Evolutionary conservation across 2,329 filamentous ascomycete genomes (phyloP).

Genomic region (Colletotrichum orchidophilum): DNA sequence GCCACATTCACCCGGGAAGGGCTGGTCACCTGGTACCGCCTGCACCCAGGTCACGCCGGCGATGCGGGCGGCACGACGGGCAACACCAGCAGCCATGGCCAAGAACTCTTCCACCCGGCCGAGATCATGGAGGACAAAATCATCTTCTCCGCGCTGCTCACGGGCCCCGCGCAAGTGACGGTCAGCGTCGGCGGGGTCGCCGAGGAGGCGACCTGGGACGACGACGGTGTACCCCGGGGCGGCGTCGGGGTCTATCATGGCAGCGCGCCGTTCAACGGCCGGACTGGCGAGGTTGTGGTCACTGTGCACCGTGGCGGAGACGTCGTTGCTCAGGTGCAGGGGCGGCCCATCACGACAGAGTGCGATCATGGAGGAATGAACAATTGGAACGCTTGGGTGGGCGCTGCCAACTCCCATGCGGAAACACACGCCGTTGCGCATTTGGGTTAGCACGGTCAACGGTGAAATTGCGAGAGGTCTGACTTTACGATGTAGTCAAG

Average conservation of each 20-base stretch:
- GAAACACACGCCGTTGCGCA: conserved; percentile 19
- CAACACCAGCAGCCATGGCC: conserved; percentile 40
- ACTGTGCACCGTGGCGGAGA: conserved; percentile 15
- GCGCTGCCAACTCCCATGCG: not conserved
- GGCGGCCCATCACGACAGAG: conserved; percentile 23
- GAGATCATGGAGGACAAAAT: conserved; percentile 36
- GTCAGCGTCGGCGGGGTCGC: conserved; percentile 41
- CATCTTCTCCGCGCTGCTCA: conserved; percentile 41
- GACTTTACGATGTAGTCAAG: too few relatives aligned
- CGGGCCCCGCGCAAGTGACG: conserved; percentile 36
- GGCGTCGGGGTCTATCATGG: conserved; percentile 44
- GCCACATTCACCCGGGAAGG: conserved; percentile 39
- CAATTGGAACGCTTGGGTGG: conserved; percentile 36
- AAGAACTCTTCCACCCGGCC: conserved; percentile 36
- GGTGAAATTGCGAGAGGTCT: too few relatives aligned
- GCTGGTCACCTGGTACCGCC: conserved; percentile 42
- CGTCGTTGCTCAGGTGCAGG: conserved; percentile 19
- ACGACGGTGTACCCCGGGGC: conserved; percentile 36
- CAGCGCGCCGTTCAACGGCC: conserved; percentile 37
- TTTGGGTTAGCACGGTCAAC: not conserved
- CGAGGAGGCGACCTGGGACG: conserved; percentile 34
- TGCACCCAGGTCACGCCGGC: conserved; percentile 34
- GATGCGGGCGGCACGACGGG: conserved; percentile 39
- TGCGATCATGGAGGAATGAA: conserved; percentile 25
- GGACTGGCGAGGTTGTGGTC: conserved; percentile 39